Evolutionary conservation across 164 flowering plant genomes (phyloP).

Genomic region (Sextonia rubra): DNA sequence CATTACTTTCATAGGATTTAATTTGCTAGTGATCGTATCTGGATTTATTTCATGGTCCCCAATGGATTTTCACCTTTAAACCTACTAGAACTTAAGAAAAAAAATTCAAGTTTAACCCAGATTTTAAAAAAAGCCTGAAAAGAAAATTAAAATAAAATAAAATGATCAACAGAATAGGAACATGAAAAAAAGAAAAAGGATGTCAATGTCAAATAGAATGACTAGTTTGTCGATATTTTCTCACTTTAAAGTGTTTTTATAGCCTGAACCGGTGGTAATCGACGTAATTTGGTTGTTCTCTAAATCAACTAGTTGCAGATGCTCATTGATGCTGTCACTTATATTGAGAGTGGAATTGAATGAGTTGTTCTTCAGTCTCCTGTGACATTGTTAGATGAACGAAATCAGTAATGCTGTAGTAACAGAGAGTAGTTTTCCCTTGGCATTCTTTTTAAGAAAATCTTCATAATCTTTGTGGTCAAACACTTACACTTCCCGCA

Average conservation of each 20-base stretch:
- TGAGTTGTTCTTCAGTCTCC: conserved; percentile 63
- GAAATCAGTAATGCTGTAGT: not conserved
- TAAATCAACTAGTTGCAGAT: conserved; percentile 68
- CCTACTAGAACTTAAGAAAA: too few relatives aligned
- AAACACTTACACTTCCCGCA: conserved; percentile 73
- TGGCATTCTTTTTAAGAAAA: too few relatives aligned
- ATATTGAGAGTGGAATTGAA: conserved; percentile 50
- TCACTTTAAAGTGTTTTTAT: conserved; percentile 57
- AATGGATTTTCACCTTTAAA: too few relatives aligned
- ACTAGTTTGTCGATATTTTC: conserved; percentile 4
- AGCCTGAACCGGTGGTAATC: conserved; percentile 32
- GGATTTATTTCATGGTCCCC: too few relatives aligned
- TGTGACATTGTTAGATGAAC: conserved; percentile 21
- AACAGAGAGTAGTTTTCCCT: too few relatives aligned
- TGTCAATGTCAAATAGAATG: not conserved
- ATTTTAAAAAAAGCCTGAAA: too few relatives aligned
- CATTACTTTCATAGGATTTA: too few relatives aligned
- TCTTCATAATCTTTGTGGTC: not conserved
- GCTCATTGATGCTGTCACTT: conserved; percentile 46
- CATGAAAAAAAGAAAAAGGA: not conserved
- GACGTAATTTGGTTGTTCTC: conserved; percentile 53
- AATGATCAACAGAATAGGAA: too few relatives aligned
- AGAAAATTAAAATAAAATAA: too few relatives aligned
- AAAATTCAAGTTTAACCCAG: too few relatives aligned
- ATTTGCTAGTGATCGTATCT: too few relatives aligned